Conservation (phyloP, 1,284 basidiomycete species). For the Sphagnurus paluster region DNA sequence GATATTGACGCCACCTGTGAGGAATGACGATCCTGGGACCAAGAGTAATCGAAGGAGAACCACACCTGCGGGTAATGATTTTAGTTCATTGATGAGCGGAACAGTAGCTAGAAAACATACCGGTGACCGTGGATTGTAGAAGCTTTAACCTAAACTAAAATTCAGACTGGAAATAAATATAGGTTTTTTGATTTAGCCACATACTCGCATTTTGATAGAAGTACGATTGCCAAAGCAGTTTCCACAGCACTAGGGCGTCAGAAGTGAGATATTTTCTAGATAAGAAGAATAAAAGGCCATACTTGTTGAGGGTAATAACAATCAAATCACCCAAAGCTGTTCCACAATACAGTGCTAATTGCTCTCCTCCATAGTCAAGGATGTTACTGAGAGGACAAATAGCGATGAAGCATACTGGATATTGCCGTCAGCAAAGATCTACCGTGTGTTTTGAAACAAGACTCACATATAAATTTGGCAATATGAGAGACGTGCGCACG, state of each 20-base stretch:
- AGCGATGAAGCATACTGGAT: conserved; percentile 51
- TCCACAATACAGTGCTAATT: conserved; percentile 58
- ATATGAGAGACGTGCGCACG: conserved; percentile 43
- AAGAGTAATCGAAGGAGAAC: conserved; percentile 61
- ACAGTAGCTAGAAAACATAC: conserved; percentile 27
- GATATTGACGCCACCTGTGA: conserved; percentile 56
- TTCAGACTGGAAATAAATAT: not conserved
- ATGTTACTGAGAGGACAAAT: conserved; percentile 58
- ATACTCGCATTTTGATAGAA: conserved; percentile 65
- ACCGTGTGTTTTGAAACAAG: not conserved
- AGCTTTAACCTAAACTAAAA: conserved; percentile 42
- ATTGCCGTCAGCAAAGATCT: too few relatives aligned
- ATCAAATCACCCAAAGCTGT: conserved; percentile 59
- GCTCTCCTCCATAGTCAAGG: conserved; percentile 62
- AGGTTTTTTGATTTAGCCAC: conserved; percentile 24
- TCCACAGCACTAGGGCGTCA: conserved; percentile 58
- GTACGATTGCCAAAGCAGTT: conserved; percentile 64
- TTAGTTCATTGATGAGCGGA: not conserved
- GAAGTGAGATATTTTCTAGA: not conserved
- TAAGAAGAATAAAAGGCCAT: conserved; percentile 16
- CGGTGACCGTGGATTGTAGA: conserved; percentile 59
- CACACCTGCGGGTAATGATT: conserved; percentile 47
- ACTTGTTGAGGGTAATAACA: conserved; percentile 64
- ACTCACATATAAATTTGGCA: conserved; percentile 39
- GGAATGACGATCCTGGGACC: conserved; percentile 59